A percentile compares a stretch with the other conserved stretches of the same genome.
Evolutionary conservation across 306 rosid genomes (phyloP).

Genomic region (Parietaria judaica): DNA sequence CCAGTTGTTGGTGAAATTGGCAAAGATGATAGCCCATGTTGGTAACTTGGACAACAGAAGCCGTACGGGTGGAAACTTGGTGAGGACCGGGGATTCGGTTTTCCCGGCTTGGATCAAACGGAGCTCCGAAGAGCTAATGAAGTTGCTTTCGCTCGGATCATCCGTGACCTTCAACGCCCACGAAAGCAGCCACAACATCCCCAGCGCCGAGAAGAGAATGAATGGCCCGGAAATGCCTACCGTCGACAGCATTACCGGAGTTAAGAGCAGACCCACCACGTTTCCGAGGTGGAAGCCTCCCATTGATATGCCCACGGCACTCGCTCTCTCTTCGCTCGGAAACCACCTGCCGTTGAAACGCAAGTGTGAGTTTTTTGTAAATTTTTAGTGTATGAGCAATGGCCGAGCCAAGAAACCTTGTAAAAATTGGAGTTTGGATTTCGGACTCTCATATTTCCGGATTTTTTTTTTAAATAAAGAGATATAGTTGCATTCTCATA

Average conservation of each 20-base stretch:
- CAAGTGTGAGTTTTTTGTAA: too few species aligned
- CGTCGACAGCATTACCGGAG: slow-evolving; percentile 74
- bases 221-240: slow-evolving; percentile 77
- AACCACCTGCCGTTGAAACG: slow-evolving; percentile 53
- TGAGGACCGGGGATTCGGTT: slow-evolving; percentile 25
- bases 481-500: too few species aligned
- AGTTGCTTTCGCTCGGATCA: slow-evolving; percentile 56
- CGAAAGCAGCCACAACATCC: slow-evolving; percentile 57
- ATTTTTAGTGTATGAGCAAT: too few species aligned
- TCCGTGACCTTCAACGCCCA: slow-evolving; percentile 57
- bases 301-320: slow-evolving; percentile 87
- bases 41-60: slow-evolving; percentile 75
- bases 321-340: slow-evolving; percentile 81
- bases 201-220: slow-evolving; percentile 64
- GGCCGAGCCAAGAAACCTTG: too few species aligned
- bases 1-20: slow-evolving; percentile 90
- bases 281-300: slow-evolving; percentile 97
- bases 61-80: slow-evolving; percentile 45
- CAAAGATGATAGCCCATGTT: slow-evolving; percentile 78
- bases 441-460: too few species aligned
- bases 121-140: slow-evolving; percentile 50
- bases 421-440: too few species aligned
- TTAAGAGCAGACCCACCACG: slow-evolving; percentile 67
- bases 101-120: slow-evolving; percentile 72
- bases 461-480: too few species aligned